Evolutionary conservation across 1,284 basidiomycete species (phyloP).

Genomic region (Lentinula novae-zelandiae): DNA sequence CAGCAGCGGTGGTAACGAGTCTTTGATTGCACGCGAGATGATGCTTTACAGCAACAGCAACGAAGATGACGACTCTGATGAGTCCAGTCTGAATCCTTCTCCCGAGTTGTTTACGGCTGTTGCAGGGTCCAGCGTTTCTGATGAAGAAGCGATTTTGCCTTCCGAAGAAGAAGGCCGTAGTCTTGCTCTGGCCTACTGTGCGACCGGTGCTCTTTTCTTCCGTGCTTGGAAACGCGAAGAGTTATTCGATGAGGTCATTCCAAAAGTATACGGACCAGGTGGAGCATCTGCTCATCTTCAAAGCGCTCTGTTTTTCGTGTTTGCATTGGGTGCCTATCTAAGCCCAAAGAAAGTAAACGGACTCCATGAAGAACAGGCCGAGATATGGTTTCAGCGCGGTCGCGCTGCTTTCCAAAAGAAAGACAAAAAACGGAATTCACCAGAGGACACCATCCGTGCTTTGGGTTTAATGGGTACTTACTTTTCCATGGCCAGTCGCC

Average conservation of each 20-base stretch:
- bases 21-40: constrained; percentile 21
- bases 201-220: constrained; percentile 44
- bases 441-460: constrained; percentile 43
- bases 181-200: constrained; percentile 37
- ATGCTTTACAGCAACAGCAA: not conserved
- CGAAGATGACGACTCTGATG: constrained; percentile 15
- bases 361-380: constrained; percentile 6
- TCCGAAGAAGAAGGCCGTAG: constrained; percentile 30
- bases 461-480: constrained; percentile 52
- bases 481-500: constrained; percentile 40
- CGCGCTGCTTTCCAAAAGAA: constrained; percentile 24
- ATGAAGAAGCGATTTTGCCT: constrained; percentile 25
- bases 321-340: constrained; percentile 51
- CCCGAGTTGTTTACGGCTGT: not conserved
- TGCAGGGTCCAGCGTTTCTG: not conserved
- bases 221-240: constrained; percentile 41
- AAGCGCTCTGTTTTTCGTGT: constrained; percentile 46
- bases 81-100: not conserved
- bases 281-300: constrained; percentile 37
- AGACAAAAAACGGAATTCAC: not conserved
- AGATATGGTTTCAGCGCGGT: constrained; percentile 9
- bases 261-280: constrained; percentile 21
- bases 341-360: constrained; percentile 34
- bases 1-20: constrained; percentile 23
- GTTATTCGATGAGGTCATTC: constrained; percentile 22